These are phyloP conservation scores for Epichloe typhina DNA, from an alignment of 2,329 filamentous ascomycete genomes.

Conservation along the genomic window DNA sequence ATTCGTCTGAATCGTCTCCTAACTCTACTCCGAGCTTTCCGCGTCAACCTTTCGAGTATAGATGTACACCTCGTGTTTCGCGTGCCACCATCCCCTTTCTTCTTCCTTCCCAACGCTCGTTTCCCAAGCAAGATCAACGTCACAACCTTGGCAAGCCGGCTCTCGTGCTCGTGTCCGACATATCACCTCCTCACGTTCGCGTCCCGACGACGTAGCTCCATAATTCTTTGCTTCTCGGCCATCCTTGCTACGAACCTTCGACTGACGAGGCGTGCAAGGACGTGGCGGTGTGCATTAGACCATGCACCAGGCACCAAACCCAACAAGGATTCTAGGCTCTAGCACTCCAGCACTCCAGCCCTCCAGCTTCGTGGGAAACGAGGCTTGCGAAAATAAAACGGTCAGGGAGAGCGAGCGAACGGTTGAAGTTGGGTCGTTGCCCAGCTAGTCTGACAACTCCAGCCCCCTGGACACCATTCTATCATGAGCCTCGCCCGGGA, in stretches of 20 bases:
- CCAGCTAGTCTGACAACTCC: neutral
- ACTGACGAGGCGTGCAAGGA: neutral
- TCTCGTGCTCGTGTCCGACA: constrained; percentile 1
- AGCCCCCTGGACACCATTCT: neutral
- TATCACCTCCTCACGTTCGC: neutral
- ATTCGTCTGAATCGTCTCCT: no score
- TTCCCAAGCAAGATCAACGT: neutral
- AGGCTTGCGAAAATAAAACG: neutral
- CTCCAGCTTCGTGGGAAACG: neutral
- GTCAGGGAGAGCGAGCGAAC: neutral
- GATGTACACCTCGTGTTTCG: neutral
- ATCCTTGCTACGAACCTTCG: neutral
- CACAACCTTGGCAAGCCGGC: neutral
- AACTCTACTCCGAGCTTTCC: no score
- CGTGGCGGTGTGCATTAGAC: constrained; percentile 5
- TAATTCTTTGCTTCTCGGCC: neutral
- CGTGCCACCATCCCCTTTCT: neutral
- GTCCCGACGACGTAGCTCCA: neutral
- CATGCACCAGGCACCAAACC: constrained; percentile 1
- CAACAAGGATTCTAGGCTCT: neutral
- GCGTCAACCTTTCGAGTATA: neutral
- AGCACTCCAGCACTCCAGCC: no score
- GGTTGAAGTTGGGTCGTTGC: neutral
- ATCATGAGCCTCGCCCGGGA: neutral
- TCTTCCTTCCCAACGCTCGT: neutral